Conservation (phyloP, 768 basidiomycete genomes). For the Rhizopogon rudus region DNA sequence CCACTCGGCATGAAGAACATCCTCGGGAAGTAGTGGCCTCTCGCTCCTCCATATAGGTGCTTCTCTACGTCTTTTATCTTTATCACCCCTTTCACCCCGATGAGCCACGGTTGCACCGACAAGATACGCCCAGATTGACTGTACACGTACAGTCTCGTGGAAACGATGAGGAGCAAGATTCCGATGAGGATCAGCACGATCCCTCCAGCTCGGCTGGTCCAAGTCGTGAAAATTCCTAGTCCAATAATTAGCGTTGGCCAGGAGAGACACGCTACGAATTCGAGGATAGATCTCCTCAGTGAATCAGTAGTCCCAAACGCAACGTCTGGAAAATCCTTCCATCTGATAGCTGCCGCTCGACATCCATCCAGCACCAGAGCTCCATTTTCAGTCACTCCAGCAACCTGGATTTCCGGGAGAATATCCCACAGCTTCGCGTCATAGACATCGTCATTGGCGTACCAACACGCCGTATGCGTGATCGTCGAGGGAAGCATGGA, state of each 20-base stretch:
- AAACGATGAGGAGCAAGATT: neutral
- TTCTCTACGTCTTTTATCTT: conserved; percentile 1
- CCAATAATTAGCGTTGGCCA: conserved; percentile 8
- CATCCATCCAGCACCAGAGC: conserved; percentile 16
- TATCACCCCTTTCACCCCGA: conserved; percentile 16
- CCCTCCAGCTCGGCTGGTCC: neutral
- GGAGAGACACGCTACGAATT: conserved; percentile 4
- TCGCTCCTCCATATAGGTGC: conserved; percentile 12
- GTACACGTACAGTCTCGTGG: conserved; percentile 6
- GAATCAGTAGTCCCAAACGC: conserved; percentile 8
- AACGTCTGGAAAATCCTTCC: conserved; percentile 16
- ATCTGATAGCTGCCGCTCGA: conserved; percentile 12
- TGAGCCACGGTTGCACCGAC: conserved; percentile 12
- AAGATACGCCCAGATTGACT: conserved; percentile 13
- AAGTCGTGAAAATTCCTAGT: neutral
- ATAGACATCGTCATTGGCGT: conserved; percentile 13
- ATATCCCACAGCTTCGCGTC: conserved; percentile 14
- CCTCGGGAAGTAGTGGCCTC: conserved; percentile 2
- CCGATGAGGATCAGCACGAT: neutral
- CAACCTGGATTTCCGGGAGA: conserved; percentile 13
- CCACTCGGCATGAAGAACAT: conserved; percentile 12
- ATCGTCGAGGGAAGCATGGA: conserved; percentile 10
- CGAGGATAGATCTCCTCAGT: conserved; percentile 2
- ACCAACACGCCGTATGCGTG: conserved; percentile 9
- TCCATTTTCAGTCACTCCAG: conserved; percentile 11